Base-by-base conservation (phyloP, 1,284 basidiomycete genomes). In the Tranzscheliella williamsii region DNA sequence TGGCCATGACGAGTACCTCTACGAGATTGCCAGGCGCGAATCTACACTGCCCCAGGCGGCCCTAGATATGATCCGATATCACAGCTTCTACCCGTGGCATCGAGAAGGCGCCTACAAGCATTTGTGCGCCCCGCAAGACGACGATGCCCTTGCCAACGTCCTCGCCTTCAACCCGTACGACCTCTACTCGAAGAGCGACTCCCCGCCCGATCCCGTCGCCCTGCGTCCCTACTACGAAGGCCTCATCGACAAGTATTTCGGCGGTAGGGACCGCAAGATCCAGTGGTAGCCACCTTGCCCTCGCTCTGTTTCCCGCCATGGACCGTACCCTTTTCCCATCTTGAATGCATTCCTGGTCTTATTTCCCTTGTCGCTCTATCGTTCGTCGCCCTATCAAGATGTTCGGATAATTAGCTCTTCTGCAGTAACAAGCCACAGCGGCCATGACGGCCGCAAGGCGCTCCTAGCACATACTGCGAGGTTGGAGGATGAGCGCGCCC, bases 21-120 rank as follows among this genome's bases (percentile, higher is more conserved):
- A 67, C 55, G 47, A 56, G 33, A 55, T 65, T 21, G 55, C 46
- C 27, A 67, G 65, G 48, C 46, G 60, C 26, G 55, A 70, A 17
- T 67, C 60, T 1, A 83, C 82, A n/a, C 85, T 94, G 0, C 91
- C 91, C 1, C 83, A 84, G 43, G 90, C 89, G 69, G 91, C 83
- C 0, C 82, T 94, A 27, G 86, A 87, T 21, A 94, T 94, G 91
- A 90, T 94, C 73, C 85, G 91, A 21, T 93, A 90, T 79, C 91
- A 94, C 81, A 89, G 87, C 67, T 93, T 93, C 82, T 93, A 93
- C 81, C 90, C 91, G 80, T 86, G 63, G 72, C 73, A 74, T 45
- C 42, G 65, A 9, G 65, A 62, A 16, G 67, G 57, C 18, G 61
- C 55, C 33, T 58, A 64, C 44, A 39, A 46, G 15, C 64, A 64